Percentiles rank a stretch among this genome's conserved stretches.
Evolutionary conservation across 179 eudicot species (phyloP).

Genomic region (Patellifolia procumbens): DNA sequence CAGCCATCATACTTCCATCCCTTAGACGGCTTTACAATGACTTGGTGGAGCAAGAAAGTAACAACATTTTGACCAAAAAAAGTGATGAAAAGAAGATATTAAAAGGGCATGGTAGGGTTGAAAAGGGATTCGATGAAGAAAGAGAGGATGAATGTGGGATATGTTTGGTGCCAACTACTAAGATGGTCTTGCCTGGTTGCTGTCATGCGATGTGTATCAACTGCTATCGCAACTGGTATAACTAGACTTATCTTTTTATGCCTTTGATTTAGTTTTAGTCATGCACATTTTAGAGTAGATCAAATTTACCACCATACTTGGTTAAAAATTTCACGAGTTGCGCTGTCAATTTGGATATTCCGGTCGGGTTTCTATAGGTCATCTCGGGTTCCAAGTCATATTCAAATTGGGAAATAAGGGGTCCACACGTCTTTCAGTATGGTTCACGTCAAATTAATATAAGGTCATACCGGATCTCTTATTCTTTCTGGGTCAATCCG

Average conservation of each 20-base stretch:
- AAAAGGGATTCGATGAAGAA: constrained; percentile 39
- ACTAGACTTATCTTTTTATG: background rate
- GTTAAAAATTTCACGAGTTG: too few species aligned
- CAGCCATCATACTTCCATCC: constrained; percentile 82
- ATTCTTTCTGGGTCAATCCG: too few species aligned
- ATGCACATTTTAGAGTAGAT: background rate
- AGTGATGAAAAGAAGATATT: constrained; percentile 28
- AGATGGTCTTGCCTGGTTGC: constrained; percentile 85
- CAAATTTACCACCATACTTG: too few species aligned
- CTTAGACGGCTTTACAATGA: constrained; percentile 63
- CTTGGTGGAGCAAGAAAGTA: constrained; percentile 44
- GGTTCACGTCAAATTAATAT: too few species aligned
- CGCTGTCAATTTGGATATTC: too few species aligned
- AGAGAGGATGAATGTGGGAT: constrained; percentile 93
- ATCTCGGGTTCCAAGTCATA: too few species aligned
- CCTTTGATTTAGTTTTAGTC: background rate
- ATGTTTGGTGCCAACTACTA: constrained; percentile 76
- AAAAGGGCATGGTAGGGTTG: constrained; percentile 29
- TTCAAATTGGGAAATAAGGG: too few species aligned
- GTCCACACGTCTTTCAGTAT: too few species aligned
- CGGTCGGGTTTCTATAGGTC: too few species aligned
- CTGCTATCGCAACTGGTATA: constrained; percentile 82
- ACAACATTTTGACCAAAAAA: constrained; percentile 19
- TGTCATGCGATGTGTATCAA: constrained; percentile 95
- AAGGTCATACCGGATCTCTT: too few species aligned